A percentile compares a stretch with the other conserved stretches of the same genome.
These are phyloP conservation scores for Dryadomyces sulphureus DNA, from an alignment of 2,329 filamentous ascomycete genomes.

Conservation along the genomic window DNA sequence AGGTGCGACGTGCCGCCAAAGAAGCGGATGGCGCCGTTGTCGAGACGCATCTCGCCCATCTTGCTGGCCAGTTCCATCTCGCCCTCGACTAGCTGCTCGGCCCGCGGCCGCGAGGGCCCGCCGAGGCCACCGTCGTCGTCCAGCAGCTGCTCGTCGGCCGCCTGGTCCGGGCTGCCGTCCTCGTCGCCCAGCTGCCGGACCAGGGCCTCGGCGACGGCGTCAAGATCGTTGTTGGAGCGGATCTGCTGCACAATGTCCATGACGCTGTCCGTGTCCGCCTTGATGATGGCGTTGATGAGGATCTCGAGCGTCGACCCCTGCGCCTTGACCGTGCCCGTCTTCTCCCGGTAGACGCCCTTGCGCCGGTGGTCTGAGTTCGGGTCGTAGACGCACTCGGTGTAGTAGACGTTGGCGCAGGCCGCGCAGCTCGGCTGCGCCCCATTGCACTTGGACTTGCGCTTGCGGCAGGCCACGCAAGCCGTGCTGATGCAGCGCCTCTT, in stretches of 20 bases:
- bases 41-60: slow-evolving; percentile 80
- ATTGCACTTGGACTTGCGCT: slow-evolving; percentile 79
- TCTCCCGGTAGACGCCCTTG: slow-evolving; percentile 94
- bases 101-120: slow-evolving; percentile 18
- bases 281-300: slow-evolving; percentile 84
- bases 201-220: slow-evolving; percentile 38
- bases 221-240: slow-evolving; percentile 63
- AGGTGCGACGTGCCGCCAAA: slow-evolving; percentile 91
- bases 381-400: slow-evolving; percentile 84
- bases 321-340: slow-evolving; percentile 76
- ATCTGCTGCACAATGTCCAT: slow-evolving; percentile 71
- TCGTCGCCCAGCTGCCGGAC: slow-evolving; percentile 22
- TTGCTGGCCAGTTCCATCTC: slow-evolving; percentile 80
- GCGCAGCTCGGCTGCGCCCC: slow-evolving; percentile 84
- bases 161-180: slow-evolving; percentile 19
- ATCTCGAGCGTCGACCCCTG: slow-evolving; percentile 78
- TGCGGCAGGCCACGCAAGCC: slow-evolving; percentile 68
- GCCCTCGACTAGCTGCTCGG: slow-evolving; percentile 29
- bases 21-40: slow-evolving; percentile 77
- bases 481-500: slow-evolving; percentile 72
- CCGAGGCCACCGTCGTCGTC: slow-evolving; percentile 8
- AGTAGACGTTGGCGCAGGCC: slow-evolving; percentile 89
- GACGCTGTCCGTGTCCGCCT: slow-evolving; percentile 78
- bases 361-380: slow-evolving; percentile 90
- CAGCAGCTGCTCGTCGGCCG: slow-evolving; percentile 14